Evolutionary conservation across 2,329 filamentous ascomycete genomes (phyloP).

Genomic region (Fusarium euwallaceae): DNA sequence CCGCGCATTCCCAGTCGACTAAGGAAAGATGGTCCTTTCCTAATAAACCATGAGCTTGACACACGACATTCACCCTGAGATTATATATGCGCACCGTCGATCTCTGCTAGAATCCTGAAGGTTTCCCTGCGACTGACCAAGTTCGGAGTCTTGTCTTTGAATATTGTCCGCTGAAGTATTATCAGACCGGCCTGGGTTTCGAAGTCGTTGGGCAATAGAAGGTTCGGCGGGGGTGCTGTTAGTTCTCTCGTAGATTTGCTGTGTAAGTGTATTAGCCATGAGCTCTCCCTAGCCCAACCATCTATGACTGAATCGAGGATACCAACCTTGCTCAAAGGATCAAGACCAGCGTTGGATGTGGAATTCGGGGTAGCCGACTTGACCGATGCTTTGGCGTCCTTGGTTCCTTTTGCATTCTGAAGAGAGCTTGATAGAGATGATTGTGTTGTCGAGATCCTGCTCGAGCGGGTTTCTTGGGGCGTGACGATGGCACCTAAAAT

Average conservation of each 20-base stretch:
- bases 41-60: constrained; percentile 53
- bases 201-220: constrained; percentile 68
- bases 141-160: constrained; percentile 58
- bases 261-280: constrained; percentile 15
- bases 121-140: constrained; percentile 52
- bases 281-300: background rate
- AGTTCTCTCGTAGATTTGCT: constrained; percentile 58
- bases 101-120: constrained; percentile 67
- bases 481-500: constrained; percentile 39
- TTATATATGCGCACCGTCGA: constrained; percentile 71
- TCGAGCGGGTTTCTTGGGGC: constrained; percentile 42
- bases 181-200: constrained; percentile 66
- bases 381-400: constrained; percentile 48
- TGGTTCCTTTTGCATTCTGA: constrained; percentile 52
- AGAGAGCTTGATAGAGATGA: constrained; percentile 73
- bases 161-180: constrained; percentile 60
- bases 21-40: constrained; percentile 90
- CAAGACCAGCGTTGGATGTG: constrained; percentile 49
- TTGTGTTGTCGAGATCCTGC: constrained; percentile 46
- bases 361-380: constrained; percentile 45
- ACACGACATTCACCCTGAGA: background rate
- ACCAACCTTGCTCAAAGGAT: constrained; percentile 56
- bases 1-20: constrained; percentile 81
- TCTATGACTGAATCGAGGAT: background rate
- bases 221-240: constrained; percentile 52